Base-by-base conservation (phyloP, 192 early-diverging fungal genomes). In the Linnemannia hyalina region DNA sequence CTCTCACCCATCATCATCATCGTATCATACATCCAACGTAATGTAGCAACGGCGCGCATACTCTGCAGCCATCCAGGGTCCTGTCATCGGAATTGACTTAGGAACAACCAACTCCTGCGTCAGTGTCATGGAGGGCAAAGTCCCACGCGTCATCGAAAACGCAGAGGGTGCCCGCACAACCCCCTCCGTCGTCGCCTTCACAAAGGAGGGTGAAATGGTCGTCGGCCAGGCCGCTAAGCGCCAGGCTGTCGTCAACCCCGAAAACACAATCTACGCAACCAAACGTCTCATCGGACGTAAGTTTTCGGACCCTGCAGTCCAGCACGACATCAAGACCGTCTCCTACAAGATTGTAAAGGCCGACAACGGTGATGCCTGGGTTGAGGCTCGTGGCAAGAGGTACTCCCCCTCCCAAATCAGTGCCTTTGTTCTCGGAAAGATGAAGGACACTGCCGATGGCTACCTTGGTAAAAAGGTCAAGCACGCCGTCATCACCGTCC, bases 71-170 rank as follows among this genome's bases (percentile, higher is more conserved):
- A 77, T 98, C 90, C 97, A 97, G 92, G 90, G 91, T 18, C 91
- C 87, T 60, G 97, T 99, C 49, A 98, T 99, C 80, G 99, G 99
- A 89, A 98, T 99, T 82, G 99, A 99, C 93, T 92, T 99, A 77
- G 99, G 99, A 68, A 99, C 99, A 40, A 99, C 99, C 82, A 99
- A 99, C 93, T 99, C 98, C n/a, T 99, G 99, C 88, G 99, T 99
- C 46, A 95, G 97, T 69, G 95, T 98, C 35, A 99, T 98, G 97
- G 99, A 99, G 91, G 99, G 98, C 85, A 99, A 98, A 91, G 94
- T 88, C 77, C 97, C 98, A 22, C 95, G 97, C 71, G 98, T 99
- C 23, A 97, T 99, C 88, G 98, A 99, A 91, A 99, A 99, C 91
- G 90, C 96, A 44, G 97, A 99, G 88, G 99, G 99, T 77, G 94